Evolutionary conservation across 192 early-diverging fungal genomes (phyloP).

Genomic region (Spizellomyces punctatus): DNA sequence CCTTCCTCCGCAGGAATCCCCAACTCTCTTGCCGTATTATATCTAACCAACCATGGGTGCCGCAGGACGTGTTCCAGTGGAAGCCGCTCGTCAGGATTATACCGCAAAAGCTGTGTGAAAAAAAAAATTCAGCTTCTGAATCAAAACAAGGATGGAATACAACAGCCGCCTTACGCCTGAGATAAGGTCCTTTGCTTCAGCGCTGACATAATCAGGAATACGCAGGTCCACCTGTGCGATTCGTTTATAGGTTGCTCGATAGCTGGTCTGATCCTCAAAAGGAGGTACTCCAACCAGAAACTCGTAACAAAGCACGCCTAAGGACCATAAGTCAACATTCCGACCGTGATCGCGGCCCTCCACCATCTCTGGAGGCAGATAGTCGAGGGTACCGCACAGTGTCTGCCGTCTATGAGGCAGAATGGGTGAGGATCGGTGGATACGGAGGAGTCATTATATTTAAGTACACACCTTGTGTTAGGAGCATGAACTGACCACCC

Average conservation of each 20-base stretch:
- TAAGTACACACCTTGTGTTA: constrained; percentile 46
- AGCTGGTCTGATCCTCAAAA: constrained; percentile 72
- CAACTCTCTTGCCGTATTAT: constrained; percentile 41
- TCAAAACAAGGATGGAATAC: background rate
- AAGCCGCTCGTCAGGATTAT: constrained; percentile 70
- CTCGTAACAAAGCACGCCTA: constrained; percentile 92
- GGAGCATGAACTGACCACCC: constrained; percentile 94
- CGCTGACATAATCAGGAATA: constrained; percentile 77
- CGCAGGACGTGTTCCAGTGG: constrained; percentile 71
- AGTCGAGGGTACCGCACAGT: constrained; percentile 94
- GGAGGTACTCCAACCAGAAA: constrained; percentile 91
- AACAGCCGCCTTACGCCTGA: constrained; percentile 53
- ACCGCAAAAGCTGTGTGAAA: constrained; percentile 65
- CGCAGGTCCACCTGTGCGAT: constrained; percentile 84
- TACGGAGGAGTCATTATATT: background rate
- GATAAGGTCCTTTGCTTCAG: constrained; percentile 85
- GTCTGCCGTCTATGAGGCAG: constrained; percentile 69
- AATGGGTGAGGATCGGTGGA: constrained; percentile 1
- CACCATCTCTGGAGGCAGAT: constrained; percentile 95
- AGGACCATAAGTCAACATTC: constrained; percentile 88
- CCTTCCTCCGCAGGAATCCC: constrained; percentile 24
- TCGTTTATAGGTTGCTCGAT: constrained; percentile 74
- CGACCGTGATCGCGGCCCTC: constrained; percentile 78
- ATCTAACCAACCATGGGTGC: constrained; percentile 73
- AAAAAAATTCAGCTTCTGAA: background rate